Conservation (phyloP, 1,284 basidiomycete species). For the Neotropicomus parvogracilis region DNA sequence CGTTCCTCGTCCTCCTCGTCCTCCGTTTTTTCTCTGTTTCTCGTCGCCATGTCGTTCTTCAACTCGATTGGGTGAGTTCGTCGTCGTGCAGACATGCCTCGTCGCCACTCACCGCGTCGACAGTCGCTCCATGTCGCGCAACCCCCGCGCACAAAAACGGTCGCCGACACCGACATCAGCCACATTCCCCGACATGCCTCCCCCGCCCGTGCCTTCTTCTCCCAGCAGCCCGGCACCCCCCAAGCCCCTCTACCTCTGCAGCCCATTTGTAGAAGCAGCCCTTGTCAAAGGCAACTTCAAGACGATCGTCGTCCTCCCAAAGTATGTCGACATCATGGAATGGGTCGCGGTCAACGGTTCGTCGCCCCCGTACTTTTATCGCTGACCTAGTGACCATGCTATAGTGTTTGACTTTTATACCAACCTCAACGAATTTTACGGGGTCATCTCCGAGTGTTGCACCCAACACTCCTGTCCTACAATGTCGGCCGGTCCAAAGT, state of each 20-base stretch:
- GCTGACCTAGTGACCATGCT: not conserved
- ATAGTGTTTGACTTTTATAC: conserved; percentile 94
- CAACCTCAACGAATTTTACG: conserved; percentile 97
- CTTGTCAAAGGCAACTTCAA: conserved; percentile 98
- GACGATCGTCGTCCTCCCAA: conserved; percentile 96
- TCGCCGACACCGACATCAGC: conserved; percentile 69
- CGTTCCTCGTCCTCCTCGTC: not conserved
- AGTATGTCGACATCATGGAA: conserved; percentile 96
- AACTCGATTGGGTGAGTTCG: conserved; percentile 66
- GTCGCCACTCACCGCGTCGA: not conserved
- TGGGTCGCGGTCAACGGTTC: conserved; percentile 97
- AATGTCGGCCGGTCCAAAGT: conserved; percentile 92
- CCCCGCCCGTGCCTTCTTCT: conserved; percentile 42
- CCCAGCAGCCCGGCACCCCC: conserved; percentile 35
- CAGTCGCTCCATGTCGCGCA: conserved; percentile 69
- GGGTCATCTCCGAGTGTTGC: conserved; percentile 92
- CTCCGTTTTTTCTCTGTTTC: not conserved
- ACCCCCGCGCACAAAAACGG: conserved; percentile 59
- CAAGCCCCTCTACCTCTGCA: conserved; percentile 87
- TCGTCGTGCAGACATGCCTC: not conserved
- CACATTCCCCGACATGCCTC: conserved; percentile 47
- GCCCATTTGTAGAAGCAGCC: conserved; percentile 94
- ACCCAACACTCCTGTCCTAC: conserved; percentile 85
- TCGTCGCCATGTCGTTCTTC: conserved; percentile 65
- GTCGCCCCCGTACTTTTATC: not conserved